These are phyloP conservation scores for Alternaria solani DNA, from an alignment of 2,329 filamentous ascomycete species.

Conservation along the genomic window DNA sequence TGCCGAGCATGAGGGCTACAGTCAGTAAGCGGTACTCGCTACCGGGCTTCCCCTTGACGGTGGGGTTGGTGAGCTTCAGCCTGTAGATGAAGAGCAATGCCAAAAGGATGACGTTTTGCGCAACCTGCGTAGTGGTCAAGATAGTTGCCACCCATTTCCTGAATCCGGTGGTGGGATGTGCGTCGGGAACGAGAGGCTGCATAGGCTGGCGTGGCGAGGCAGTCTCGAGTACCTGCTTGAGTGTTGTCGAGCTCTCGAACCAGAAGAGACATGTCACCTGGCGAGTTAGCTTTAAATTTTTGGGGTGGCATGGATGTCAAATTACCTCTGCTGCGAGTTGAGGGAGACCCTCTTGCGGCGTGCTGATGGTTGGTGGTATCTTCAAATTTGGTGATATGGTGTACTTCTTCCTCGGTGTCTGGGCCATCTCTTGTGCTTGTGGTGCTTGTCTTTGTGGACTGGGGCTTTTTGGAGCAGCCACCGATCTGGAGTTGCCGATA, in stretches of 20 bases:
- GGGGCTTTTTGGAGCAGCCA: constrained; percentile 37
- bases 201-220: constrained; percentile 54
- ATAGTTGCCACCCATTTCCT: constrained; percentile 94
- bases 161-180: constrained; percentile 80
- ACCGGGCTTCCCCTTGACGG: constrained; percentile 87
- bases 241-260: constrained; percentile 87
- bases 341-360: constrained; percentile 51
- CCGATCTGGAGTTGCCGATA: constrained; percentile 46
- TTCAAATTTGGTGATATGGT: constrained; percentile 48
- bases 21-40: constrained; percentile 94
- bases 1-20: constrained; percentile 95
- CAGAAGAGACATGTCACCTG: constrained; percentile 97
- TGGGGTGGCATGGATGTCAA: not conserved
- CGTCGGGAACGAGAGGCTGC: constrained; percentile 71
- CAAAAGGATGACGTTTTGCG: constrained; percentile 90
- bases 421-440: constrained; percentile 33
- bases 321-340: constrained; percentile 53
- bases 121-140: constrained; percentile 92
- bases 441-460: constrained; percentile 24
- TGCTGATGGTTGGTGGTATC: constrained; percentile 48
- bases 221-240: constrained; percentile 76
- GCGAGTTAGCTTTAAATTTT: constrained; percentile 19
- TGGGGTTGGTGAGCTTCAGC: constrained; percentile 87
- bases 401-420: constrained; percentile 42
- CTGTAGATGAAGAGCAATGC: constrained; percentile 93